Base-by-base conservation (phyloP, 768 basidiomycete species). In the Russula emetica region DNA sequence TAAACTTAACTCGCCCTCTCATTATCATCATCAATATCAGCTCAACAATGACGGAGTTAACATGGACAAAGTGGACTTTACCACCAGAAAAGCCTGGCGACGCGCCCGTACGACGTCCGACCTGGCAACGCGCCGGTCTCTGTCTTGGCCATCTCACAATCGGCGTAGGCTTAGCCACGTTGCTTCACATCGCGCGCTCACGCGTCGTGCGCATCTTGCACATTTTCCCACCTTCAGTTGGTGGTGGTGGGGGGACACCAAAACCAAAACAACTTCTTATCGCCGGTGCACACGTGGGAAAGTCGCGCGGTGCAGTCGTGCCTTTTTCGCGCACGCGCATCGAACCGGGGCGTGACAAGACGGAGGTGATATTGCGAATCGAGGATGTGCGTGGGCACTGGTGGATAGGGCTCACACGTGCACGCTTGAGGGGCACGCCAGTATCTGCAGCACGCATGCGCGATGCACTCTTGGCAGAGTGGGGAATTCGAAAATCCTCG, bases 81-180 rank as follows among this genome's bases (percentile, higher is more conserved):
- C 64, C 60, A 18, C 67, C 67, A 16, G 45, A 54, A 42, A 55
- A 62, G 44, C 45, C 66, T 11, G 60, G 40, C 62, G 61, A 63
- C 18, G 49, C 18, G n/a, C 50, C 59, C 44, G 50, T 38, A 20
- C 62, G 45, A 20, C 66, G 62, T 3, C 66, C 68, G 7, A 34
- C 60, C 7, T 69, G 68, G 68, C 66, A 64, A 62, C 68, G 68
- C 57, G 62, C 62, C 7, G 66, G 62, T 14, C 66, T 67, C 53
- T 59, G 59, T 34, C 49, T 58, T 5, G 52, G 45, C 9, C 66
- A 69, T 44, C 50, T 69, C 53, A 32, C 66, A 38, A 1, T 61
- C 32, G 68, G 68, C 57, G 60, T 56, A 20, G 66, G 68, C 55
- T 24, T 69, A 45, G 68, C 62, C n/a, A 57, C 62, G 24, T 9